phyloP scores from a whole-genome alignment of 805 yeast genomes.

The Hanseniaspora jakobsenii region DNA sequence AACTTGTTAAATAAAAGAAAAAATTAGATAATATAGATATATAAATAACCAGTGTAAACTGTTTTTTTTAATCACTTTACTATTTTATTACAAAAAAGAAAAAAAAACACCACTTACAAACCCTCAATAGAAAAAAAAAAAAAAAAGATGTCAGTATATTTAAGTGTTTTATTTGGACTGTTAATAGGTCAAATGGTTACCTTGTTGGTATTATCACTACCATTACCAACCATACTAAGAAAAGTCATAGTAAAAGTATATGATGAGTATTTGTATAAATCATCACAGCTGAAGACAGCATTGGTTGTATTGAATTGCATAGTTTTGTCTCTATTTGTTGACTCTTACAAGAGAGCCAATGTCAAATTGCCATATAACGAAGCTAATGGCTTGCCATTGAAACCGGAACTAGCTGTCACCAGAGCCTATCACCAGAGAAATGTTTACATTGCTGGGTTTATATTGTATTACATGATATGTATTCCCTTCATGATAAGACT shows the following conservation, averaged over 20 bases:
- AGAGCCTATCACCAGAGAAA: constrained; percentile 55
- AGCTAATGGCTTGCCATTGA: constrained; percentile 19
- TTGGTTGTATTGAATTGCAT: constrained; percentile 32
- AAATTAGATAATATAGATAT: too few relatives aligned
- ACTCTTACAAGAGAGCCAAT: constrained; percentile 38
- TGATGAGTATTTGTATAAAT: constrained; percentile 25
- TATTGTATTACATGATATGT: constrained; percentile 42
- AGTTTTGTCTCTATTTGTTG: constrained; percentile 41
- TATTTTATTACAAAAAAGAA: too few relatives aligned
- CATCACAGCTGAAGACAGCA: constrained; percentile 36
- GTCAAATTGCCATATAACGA: constrained; percentile 24
- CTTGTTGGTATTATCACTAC: constrained; percentile 39
- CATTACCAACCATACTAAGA: constrained; percentile 42
- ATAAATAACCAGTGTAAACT: too few relatives aligned
- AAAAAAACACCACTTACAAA: too few relatives aligned
- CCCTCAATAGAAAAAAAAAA: not conserved
- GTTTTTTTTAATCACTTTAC: not conserved
- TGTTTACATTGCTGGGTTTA: constrained; percentile 51
- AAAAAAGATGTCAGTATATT: constrained; percentile 26
- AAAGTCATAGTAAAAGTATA: constrained; percentile 32
- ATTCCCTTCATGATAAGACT: constrained; percentile 44
- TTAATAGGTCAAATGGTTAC: constrained; percentile 42
- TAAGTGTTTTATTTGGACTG: constrained; percentile 33
- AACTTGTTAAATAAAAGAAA: too few relatives aligned
- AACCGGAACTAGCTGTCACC: constrained; percentile 44